Evolutionary conservation across 177 flowering plant species (phyloP).

Genomic region (Vitis hybrid): DNA sequence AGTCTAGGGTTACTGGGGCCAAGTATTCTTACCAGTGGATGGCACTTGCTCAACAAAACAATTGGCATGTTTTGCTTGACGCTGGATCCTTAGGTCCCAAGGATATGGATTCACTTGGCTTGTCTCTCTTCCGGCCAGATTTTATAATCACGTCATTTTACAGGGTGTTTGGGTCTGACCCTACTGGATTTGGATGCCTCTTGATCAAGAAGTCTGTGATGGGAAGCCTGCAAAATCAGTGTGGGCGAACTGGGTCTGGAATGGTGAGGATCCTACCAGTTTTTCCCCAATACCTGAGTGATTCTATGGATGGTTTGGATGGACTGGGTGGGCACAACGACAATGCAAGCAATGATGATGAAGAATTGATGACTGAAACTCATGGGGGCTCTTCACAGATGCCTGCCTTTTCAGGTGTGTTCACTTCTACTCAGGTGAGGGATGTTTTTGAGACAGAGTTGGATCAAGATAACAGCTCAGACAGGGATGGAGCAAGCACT

Average conservation of each 20-base stretch:
- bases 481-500: slow-evolving; percentile 79
- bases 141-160: slow-evolving; percentile 72
- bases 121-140: slow-evolving; percentile 69
- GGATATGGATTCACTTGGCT: slow-evolving; percentile 77
- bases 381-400: slow-evolving; percentile 36
- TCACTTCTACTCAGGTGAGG: slow-evolving; percentile 66
- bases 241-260: slow-evolving; percentile 57
- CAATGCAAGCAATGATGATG: slow-evolving; percentile 29
- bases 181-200: slow-evolving; percentile 75
- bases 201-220: slow-evolving; percentile 68
- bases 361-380: slow-evolving; percentile 41
- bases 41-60: slow-evolving; percentile 74
- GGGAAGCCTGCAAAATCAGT: slow-evolving; percentile 46
- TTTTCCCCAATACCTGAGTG: slow-evolving; percentile 58
- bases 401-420: slow-evolving; percentile 77
- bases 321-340: slow-evolving; percentile 41
- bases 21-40: slow-evolving; percentile 84
- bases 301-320: slow-evolving; percentile 53
- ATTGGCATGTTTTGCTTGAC: slow-evolving; percentile 79
- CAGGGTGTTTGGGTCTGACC: slow-evolving; percentile 65
- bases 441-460: slow-evolving; percentile 77
- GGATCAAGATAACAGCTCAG: slow-evolving; percentile 70
- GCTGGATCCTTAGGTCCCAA: slow-evolving; percentile 78
- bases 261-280: slow-evolving; percentile 67
- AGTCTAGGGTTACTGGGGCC: slow-evolving; percentile 72